Evolutionary conservation across 169 alveolate species (phyloP).

Genomic region (Cryptosporidium sp.): DNA sequence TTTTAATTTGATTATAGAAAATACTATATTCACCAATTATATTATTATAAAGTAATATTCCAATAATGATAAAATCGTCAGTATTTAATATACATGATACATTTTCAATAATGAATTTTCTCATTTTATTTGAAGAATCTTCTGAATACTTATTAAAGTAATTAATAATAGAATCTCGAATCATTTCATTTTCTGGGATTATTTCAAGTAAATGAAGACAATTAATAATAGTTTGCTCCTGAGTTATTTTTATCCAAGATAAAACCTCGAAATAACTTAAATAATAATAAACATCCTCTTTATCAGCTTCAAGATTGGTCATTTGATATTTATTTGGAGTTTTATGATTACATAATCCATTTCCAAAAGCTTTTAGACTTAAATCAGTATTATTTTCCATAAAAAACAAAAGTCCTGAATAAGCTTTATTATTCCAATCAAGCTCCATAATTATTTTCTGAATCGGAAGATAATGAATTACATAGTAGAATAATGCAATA

Average conservation of each 20-base stretch:
- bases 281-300: constrained; percentile 9
- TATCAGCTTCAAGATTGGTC: neutral
- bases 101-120: constrained; percentile 16
- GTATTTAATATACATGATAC: constrained; percentile 40
- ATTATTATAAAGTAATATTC: neutral
- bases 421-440: neutral
- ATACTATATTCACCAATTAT: neutral
- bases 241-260: constrained; percentile 17
- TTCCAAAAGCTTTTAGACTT: neutral
- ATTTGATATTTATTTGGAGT: neutral
- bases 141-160: constrained; percentile 3
- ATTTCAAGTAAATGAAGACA: constrained; percentile 32
- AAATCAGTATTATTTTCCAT: constrained; percentile 21
- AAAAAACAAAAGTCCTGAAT: neutral
- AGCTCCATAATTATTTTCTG: constrained; percentile 6
- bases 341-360: neutral
- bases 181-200: constrained; percentile 1
- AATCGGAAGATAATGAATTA: neutral
- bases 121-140: neutral
- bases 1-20: neutral
- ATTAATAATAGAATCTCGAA: constrained; percentile 2
- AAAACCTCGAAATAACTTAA: constrained; percentile 40
- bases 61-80: constrained; percentile 4
- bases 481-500: constrained; percentile 24
- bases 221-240: neutral